phyloP scores from a whole-genome alignment of 805 yeast species.

The Candida xiaguanensis region DNA sequence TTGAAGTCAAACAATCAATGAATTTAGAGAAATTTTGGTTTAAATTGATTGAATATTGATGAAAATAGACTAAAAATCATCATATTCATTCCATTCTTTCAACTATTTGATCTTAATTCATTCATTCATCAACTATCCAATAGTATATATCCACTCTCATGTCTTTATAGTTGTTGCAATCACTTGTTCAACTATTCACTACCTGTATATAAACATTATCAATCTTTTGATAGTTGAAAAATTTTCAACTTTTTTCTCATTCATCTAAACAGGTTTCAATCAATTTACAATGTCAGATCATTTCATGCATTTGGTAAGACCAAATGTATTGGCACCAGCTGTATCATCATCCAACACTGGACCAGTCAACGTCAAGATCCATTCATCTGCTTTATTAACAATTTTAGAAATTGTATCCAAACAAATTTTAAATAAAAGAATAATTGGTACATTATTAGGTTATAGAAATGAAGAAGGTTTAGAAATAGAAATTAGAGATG shows the following conservation, averaged over 20 bases:
- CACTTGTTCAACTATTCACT: not conserved
- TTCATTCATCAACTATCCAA: no score
- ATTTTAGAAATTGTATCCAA: slow-evolving; percentile 68
- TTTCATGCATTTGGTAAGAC: slow-evolving; percentile 48
- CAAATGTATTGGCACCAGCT: slow-evolving; percentile 46
- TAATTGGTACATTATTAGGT: slow-evolving; percentile 82
- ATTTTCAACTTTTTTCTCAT: not conserved
- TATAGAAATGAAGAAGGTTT: slow-evolving; percentile 79
- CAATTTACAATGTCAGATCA: slow-evolving; percentile 19
- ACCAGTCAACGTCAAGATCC: slow-evolving; percentile 54
- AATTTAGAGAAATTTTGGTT: no score
- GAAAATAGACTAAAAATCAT: no score
- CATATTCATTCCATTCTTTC: no score
- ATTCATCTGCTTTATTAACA: slow-evolving; percentile 70
- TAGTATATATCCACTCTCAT: no score
- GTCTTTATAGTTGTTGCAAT: not conserved
- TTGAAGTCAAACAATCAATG: no score
- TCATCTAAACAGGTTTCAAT: not conserved
- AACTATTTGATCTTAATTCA: no score
- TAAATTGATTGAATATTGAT: no score
- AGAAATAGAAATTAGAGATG: slow-evolving; percentile 67
- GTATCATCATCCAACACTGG: slow-evolving; percentile 38
- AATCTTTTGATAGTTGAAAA: slow-evolving; percentile 1
- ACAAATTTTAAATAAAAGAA: slow-evolving; percentile 48
- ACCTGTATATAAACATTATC: slow-evolving; percentile 4